Evolutionary conservation across 1,284 basidiomycete genomes (phyloP).

Genomic region (Termitomyces sp.): DNA sequence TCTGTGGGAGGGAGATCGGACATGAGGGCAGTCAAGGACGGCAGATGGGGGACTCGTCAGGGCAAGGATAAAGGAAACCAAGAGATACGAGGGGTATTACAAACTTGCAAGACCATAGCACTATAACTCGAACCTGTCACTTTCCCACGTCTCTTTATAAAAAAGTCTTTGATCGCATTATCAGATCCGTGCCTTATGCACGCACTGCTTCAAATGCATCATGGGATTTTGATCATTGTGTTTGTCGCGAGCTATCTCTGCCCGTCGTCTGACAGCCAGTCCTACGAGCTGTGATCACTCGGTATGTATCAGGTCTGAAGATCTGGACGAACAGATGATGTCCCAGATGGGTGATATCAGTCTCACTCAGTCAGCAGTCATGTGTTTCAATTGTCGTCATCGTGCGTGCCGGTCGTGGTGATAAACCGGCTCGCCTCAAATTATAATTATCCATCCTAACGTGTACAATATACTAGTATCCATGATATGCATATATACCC

Average conservation of each 20-base stretch:
- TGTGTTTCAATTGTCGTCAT: constrained; percentile 12
- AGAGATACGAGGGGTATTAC: constrained; percentile 24
- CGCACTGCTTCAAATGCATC: neutral
- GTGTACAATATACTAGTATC: constrained; percentile 9
- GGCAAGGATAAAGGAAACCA: constrained; percentile 15
- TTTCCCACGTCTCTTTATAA: constrained; percentile 26
- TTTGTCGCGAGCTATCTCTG: neutral
- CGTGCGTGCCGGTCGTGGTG: constrained; percentile 8
- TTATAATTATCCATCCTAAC: constrained; percentile 12
- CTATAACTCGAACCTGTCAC: constrained; percentile 16
- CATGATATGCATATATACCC: constrained; percentile 4
- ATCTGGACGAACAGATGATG: constrained; percentile 11
- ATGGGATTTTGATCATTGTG: neutral
- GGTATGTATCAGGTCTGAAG: neutral
- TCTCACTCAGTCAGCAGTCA: constrained; percentile 13
- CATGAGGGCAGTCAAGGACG: constrained; percentile 10
- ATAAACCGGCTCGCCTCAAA: constrained; percentile 7
- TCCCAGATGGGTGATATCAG: constrained; percentile 8
- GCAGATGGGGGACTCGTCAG: constrained; percentile 2
- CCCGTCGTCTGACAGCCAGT: neutral
- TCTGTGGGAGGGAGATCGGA: constrained; percentile 20
- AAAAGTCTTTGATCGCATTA: constrained; percentile 18
- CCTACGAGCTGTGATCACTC: neutral
- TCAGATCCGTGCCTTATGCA: constrained; percentile 18
- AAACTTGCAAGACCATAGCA: constrained; percentile 22